Percentiles rank a stretch among this genome's conserved stretches.
Conservation (phyloP, 331 rosid genomes). For the Pyrus hybrid region DNA sequence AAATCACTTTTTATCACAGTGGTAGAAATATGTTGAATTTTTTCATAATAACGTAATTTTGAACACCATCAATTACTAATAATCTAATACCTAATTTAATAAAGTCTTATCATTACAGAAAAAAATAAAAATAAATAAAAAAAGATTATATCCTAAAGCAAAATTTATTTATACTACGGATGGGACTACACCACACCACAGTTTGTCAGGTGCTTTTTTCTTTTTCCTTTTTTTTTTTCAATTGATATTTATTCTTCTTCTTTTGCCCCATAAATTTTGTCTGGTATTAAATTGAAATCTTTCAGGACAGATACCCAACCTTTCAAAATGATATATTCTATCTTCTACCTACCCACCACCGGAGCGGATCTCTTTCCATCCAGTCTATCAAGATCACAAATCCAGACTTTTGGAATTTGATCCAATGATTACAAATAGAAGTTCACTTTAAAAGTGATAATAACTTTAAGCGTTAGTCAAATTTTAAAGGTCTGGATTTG, state of each 20-base stretch:
- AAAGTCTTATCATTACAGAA: too few species aligned
- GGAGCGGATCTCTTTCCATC: accelerated
- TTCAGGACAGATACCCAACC: neutral
- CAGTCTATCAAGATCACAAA: accelerated
- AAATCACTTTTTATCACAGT: too few species aligned
- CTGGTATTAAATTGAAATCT: neutral
- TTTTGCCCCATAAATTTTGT: neutral
- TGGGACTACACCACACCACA: neutral
- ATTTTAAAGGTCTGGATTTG: too few species aligned
- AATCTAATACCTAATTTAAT: too few species aligned
- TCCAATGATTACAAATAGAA: accelerated
- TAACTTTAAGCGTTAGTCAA: too few species aligned
- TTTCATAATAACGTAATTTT: accelerated
- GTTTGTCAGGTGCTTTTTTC: neutral
- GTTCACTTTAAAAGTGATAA: too few species aligned
- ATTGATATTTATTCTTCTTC: neutral
- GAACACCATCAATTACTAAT: too few species aligned
- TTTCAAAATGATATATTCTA: neutral
- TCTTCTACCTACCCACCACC: too few species aligned
- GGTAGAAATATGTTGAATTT: accelerated
- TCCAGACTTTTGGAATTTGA: accelerated
- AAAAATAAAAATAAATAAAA: too few species aligned
- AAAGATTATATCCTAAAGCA: neutral
- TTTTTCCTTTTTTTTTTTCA: neutral
- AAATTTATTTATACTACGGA: neutral